Conservation (phyloP, 345 rosid genomes). For the Eucalyptus marginata region DNA sequence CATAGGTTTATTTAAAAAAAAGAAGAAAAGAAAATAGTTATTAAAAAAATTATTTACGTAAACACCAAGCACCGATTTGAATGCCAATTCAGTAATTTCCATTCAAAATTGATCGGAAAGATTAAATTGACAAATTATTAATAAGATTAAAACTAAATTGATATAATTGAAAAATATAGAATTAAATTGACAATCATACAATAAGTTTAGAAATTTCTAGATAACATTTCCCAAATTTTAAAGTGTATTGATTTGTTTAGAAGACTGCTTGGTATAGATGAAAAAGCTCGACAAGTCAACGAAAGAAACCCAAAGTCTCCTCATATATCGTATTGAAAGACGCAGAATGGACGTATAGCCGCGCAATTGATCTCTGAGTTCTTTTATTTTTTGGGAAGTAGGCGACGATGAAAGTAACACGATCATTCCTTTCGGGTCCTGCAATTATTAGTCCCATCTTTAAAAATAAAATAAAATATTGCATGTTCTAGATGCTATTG, state of each 20-base stretch:
- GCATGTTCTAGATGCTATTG: not conserved
- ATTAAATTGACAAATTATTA: fast-evolving
- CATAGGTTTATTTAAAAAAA: too few relatives aligned
- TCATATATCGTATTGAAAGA: not conserved
- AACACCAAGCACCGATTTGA: fast-evolving
- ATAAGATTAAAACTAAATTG: not conserved
- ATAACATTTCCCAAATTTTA: not conserved
- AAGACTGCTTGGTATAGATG: not conserved
- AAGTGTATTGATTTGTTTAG: not conserved
- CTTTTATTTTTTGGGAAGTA: not conserved
- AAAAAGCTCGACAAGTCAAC: not conserved
- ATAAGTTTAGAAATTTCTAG: not conserved
- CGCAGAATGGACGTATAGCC: not conserved
- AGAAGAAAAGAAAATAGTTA: too few relatives aligned
- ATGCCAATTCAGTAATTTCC: fast-evolving
- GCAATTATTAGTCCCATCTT: not conserved
- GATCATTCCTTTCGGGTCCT: not conserved
- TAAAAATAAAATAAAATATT: not conserved
- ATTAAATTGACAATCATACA: not conserved
- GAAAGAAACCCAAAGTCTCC: not conserved
- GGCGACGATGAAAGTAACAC: not conserved
- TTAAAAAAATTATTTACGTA: fast-evolving
- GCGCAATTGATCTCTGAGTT: not conserved
- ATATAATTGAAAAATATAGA: not conserved
- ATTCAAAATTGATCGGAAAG: too few relatives aligned